Conservation (phyloP, 116 monocot genomes). For the Iris pallida region DNA sequence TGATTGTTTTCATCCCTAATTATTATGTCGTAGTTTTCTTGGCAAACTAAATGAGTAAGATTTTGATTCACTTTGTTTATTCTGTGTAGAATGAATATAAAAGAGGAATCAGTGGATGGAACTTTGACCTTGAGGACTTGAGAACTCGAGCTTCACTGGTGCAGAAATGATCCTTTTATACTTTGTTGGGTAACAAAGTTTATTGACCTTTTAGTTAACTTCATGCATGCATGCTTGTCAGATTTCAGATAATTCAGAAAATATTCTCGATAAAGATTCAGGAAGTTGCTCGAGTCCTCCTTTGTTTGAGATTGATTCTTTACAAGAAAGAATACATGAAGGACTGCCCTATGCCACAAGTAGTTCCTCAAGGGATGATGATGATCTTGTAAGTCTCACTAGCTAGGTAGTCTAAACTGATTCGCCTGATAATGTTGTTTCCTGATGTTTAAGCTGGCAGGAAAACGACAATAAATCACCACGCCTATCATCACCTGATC, state of each 20-base stretch:
- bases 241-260: conserved; percentile 35
- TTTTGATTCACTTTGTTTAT: no score
- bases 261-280: conserved; percentile 14
- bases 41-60: no score
- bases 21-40: no score
- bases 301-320: conserved; percentile 25
- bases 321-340: conserved; percentile 23
- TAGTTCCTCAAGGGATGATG: conserved; percentile 21
- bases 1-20: no score
- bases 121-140: conserved; percentile 74
- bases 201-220: background rate
- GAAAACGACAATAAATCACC: conserved; percentile 16
- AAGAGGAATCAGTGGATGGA: conserved; percentile 82
- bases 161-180: background rate
- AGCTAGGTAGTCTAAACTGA: background rate
- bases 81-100: conserved; percentile 64
- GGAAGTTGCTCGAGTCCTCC: conserved; percentile 24
- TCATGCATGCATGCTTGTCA: conserved; percentile 1
- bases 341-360: conserved; percentile 1
- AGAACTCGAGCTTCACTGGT: conserved; percentile 76
- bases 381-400: conserved; percentile 21
- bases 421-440: background rate
- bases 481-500: conserved; percentile 4
- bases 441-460: conserved; percentile 19
- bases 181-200: background rate